These are phyloP conservation scores for Geranium incanum DNA, from an alignment of 441 rosid genomes.

Conservation along the genomic window DNA sequence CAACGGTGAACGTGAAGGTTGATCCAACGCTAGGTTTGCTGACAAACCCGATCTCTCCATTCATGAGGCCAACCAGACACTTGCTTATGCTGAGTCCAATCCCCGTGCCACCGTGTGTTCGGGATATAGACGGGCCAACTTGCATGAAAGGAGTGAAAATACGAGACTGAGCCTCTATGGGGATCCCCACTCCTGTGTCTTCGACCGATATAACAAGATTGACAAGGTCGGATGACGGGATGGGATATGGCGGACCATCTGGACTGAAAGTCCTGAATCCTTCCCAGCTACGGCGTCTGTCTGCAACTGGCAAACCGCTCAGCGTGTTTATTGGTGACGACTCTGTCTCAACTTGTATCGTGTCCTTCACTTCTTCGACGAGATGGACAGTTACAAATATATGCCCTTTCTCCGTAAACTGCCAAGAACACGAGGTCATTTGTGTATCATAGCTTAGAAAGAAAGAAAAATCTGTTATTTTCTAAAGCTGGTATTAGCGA, in stretches of 20 bases:
- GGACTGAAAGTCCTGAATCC: slow-evolving; percentile 36
- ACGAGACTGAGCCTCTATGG: slow-evolving; percentile 56
- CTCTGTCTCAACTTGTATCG: slow-evolving; percentile 25
- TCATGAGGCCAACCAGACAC: slow-evolving; percentile 84
- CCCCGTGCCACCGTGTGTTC: slow-evolving; percentile 92
- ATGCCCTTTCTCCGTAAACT: slow-evolving; percentile 89
- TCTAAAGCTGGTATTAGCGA: too few relatives aligned
- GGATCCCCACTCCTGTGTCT: slow-evolving; percentile 91
- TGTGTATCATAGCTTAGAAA: slow-evolving; percentile 4
- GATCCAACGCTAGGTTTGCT: slow-evolving; percentile 70
- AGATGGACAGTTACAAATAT: slow-evolving; percentile 79
- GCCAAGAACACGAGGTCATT: slow-evolving; percentile 23
- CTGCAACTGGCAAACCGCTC: slow-evolving; percentile 73
- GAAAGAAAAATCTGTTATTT: too few relatives aligned
- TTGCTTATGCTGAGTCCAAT: slow-evolving; percentile 90
- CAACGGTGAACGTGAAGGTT: slow-evolving; percentile 72
- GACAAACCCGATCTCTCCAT: slow-evolving; percentile 81
- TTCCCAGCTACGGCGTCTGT: slow-evolving; percentile 81
- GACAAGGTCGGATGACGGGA: slow-evolving; percentile 30
- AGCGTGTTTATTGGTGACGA: slow-evolving; percentile 33
- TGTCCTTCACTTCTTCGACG: slow-evolving; percentile 52
- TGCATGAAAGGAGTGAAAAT: slow-evolving; percentile 95
- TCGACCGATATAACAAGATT: slow-evolving; percentile 71
- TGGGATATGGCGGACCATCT: slow-evolving; percentile 17
- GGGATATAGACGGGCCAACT: slow-evolving; percentile 92